Evolutionary conservation across 805 yeast species (phyloP).

Genomic region (Candida nitratophila): DNA sequence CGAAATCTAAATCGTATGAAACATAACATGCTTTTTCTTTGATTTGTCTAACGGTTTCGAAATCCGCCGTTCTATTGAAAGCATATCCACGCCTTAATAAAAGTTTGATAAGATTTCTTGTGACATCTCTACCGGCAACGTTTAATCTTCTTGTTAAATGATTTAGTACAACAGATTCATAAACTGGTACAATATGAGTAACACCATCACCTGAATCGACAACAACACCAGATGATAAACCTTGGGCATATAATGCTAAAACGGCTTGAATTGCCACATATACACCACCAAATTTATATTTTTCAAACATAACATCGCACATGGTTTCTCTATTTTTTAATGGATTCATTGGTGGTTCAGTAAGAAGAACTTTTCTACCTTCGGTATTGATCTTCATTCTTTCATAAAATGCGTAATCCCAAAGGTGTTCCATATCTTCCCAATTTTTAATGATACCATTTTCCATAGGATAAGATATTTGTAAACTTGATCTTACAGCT

Average conservation of each 20-base stretch:
- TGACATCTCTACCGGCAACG: slow-evolving; percentile 97
- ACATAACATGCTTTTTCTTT: slow-evolving; percentile 95
- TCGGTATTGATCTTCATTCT: slow-evolving; percentile 70
- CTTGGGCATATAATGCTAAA: slow-evolving; percentile 95
- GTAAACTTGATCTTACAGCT: slow-evolving; percentile 81
- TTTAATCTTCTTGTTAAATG: slow-evolving; percentile 89
- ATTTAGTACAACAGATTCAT: slow-evolving; percentile 93
- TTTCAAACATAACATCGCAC: slow-evolving; percentile 92
- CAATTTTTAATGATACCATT: slow-evolving; percentile 95
- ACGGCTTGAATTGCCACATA: slow-evolving; percentile 97
- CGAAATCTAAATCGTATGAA: slow-evolving; percentile 88
- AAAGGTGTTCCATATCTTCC: slow-evolving; percentile 97
- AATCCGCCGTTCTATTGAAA: slow-evolving; percentile 96
- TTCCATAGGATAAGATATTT: slow-evolving; percentile 97
- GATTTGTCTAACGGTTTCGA: slow-evolving; percentile 96
- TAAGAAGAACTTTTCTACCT: slow-evolving; percentile 76
- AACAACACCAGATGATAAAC: slow-evolving; percentile 93
- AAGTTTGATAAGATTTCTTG: slow-evolving; percentile 88
- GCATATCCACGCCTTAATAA: slow-evolving; percentile 95
- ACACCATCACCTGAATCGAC: slow-evolving; percentile 99
- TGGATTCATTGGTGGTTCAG: slow-evolving; percentile 99
- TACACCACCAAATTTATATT: slow-evolving; percentile 84
- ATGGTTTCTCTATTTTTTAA: slow-evolving; percentile 80
- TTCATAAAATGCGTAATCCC: slow-evolving; percentile 97
- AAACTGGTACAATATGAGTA: slow-evolving; percentile 96